Evolutionary conservation across 225 moss, liverwort and hornwort genomes (phyloP).

Genomic region (Bryum argenteum): DNA sequence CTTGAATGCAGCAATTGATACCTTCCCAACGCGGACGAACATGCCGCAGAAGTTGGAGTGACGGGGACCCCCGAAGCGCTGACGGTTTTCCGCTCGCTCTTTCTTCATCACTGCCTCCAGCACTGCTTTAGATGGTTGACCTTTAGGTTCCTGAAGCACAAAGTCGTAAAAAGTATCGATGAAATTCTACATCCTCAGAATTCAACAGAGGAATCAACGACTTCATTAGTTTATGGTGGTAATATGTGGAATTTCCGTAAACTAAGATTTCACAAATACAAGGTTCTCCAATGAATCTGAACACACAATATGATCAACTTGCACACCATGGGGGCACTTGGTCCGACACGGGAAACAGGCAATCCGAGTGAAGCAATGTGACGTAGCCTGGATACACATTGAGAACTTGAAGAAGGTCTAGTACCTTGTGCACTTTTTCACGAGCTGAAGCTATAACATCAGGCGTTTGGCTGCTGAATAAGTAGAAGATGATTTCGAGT

Average conservation of each 20-base stretch:
- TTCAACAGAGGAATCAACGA: background rate
- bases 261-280: background rate
- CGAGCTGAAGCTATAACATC: conserved; percentile 66
- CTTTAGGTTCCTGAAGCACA: conserved; percentile 47
- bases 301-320: background rate
- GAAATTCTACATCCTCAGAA: background rate
- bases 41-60: conserved; percentile 79
- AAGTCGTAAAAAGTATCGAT: background rate
- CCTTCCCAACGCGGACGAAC: conserved; percentile 77
- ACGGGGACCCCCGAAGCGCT: conserved; percentile 46
- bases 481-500: conserved; percentile 73
- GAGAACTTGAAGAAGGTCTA: background rate
- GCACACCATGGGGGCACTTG: background rate
- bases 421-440: conserved; percentile 52
- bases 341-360: background rate
- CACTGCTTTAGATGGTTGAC: conserved; percentile 51
- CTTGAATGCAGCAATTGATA: background rate
- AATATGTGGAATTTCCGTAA: too few species aligned
- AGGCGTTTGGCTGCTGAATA: conserved; percentile 63
- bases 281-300: background rate
- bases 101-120: conserved; percentile 57
- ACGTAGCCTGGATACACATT: background rate
- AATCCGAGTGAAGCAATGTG: background rate
- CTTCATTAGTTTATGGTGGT: background rate
- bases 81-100: conserved; percentile 57